Conservation (phyloP, 2,329 filamentous ascomycete species). For the Alternaria panax region DNA sequence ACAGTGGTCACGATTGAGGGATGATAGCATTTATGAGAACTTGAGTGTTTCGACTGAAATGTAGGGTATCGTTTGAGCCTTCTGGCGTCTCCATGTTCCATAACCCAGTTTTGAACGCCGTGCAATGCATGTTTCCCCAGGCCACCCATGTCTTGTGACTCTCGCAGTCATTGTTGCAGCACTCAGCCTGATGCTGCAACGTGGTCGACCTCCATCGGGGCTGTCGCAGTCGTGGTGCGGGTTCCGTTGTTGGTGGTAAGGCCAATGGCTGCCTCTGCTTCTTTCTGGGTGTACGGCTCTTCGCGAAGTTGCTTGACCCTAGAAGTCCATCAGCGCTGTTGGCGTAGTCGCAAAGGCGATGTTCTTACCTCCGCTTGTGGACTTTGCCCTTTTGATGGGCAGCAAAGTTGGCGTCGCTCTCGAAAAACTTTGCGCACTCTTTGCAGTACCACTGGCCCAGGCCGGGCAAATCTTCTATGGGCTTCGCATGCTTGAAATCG, state of each 20-base stretch:
- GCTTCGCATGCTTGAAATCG: conserved; percentile 79
- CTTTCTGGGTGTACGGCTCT: conserved; percentile 84
- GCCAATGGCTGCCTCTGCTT: conserved; percentile 82
- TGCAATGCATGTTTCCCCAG: conserved; percentile 35
- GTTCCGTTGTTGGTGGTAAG: conserved; percentile 73
- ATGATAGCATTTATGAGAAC: neutral
- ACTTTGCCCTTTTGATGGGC: conserved; percentile 86
- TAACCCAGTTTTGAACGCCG: conserved; percentile 39
- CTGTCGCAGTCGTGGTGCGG: conserved; percentile 37
- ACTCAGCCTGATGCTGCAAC: conserved; percentile 22
- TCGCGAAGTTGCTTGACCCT: conserved; percentile 84
- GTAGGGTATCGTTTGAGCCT: conserved; percentile 46
- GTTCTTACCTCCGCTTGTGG: conserved; percentile 81
- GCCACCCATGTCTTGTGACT: neutral
- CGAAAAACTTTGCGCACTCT: conserved; percentile 96
- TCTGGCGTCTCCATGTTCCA: conserved; percentile 33
- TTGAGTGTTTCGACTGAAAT: conserved; percentile 4
- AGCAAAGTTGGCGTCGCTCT: conserved; percentile 77
- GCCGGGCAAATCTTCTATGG: conserved; percentile 84
- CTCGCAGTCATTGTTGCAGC: neutral
- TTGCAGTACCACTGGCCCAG: conserved; percentile 87
- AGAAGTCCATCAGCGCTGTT: conserved; percentile 19
- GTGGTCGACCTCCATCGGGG: conserved; percentile 47
- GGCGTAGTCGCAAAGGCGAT: neutral
- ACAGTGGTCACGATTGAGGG: neutral